These are phyloP conservation scores for Whalleya microplaca DNA, from an alignment of 2,329 filamentous ascomycete genomes.

Conservation along the genomic window DNA sequence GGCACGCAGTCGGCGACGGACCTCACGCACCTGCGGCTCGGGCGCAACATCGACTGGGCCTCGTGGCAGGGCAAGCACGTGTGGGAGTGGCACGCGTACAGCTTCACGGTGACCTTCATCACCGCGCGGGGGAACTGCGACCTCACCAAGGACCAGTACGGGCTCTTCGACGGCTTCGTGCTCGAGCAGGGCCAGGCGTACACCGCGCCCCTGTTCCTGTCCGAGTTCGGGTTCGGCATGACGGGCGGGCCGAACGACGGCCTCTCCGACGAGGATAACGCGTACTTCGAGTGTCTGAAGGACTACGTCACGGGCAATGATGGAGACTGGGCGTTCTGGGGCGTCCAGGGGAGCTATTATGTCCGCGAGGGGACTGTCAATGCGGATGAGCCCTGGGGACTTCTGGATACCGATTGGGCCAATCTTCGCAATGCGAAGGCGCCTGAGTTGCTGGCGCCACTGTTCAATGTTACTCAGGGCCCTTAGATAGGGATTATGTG, in stretches of 20 bases:
- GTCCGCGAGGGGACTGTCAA: constrained; percentile 54
- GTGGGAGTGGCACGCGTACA: constrained; percentile 64
- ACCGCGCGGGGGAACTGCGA: constrained; percentile 47
- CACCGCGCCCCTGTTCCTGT: constrained; percentile 60
- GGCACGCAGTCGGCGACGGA: constrained; percentile 59
- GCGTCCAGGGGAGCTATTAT: constrained; percentile 62
- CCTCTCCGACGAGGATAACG: constrained; percentile 47
- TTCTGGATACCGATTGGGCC: constrained; percentile 49
- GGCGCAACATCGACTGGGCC: constrained; percentile 46
- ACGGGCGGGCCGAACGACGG: constrained; percentile 46
- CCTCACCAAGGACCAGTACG: constrained; percentile 48
- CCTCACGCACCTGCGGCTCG: constrained; percentile 47
- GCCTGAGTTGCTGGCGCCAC: constrained; percentile 37
- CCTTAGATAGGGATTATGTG: constrained; percentile 35
- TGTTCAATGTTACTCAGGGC: constrained; percentile 47
- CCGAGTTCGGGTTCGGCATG: constrained; percentile 62
- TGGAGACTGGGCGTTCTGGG: constrained; percentile 64
- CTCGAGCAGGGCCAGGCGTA: constrained; percentile 49
- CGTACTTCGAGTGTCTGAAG: constrained; percentile 56
- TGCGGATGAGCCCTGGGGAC: constrained; percentile 57
- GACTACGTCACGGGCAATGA: constrained; percentile 59
- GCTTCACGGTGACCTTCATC: constrained; percentile 54
- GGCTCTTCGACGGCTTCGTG: constrained; percentile 55
- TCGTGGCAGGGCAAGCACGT: constrained; percentile 57
- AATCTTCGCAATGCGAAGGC: constrained; percentile 44